phyloP scores from a whole-genome alignment of 1,139 yeast genomes.

The Yarrowia galli region DNA sequence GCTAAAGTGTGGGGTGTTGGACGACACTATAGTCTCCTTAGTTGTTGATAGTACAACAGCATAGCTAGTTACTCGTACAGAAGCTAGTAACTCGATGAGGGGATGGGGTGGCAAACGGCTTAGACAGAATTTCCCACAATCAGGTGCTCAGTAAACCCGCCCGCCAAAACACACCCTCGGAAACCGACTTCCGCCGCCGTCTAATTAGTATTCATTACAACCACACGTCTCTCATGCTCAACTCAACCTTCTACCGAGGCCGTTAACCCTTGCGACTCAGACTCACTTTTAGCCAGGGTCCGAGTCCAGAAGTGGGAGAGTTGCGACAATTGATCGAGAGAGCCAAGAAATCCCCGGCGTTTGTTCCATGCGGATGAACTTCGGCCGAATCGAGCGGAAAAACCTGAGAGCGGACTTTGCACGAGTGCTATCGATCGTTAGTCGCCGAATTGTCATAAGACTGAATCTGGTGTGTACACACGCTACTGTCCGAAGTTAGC shows the following conservation, averaged over 20 bases:
- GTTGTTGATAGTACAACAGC: neutral
- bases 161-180: neutral
- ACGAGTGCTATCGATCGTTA: no score
- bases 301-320: neutral
- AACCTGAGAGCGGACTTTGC: no score
- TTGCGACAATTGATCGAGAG: no score
- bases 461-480: neutral
- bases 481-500: neutral
- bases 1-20: conserved; percentile 6
- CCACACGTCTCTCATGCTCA: conserved; percentile 13
- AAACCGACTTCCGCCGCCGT: conserved; percentile 12
- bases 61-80: no score
- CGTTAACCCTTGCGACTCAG: conserved; percentile 23
- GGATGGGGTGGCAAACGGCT: neutral
- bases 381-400: neutral
- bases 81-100: no score
- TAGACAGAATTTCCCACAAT: neutral
- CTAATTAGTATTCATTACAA: neutral
- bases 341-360: no score
- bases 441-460: neutral
- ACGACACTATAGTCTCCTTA: neutral
- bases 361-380: conserved; percentile 1
- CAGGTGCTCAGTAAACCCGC: neutral
- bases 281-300: neutral
- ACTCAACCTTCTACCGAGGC: conserved; percentile 20